These are phyloP conservation scores for Mucor saturninus DNA, from an alignment of 371 early-diverging fungal genomes.

Conservation along the genomic window DNA sequence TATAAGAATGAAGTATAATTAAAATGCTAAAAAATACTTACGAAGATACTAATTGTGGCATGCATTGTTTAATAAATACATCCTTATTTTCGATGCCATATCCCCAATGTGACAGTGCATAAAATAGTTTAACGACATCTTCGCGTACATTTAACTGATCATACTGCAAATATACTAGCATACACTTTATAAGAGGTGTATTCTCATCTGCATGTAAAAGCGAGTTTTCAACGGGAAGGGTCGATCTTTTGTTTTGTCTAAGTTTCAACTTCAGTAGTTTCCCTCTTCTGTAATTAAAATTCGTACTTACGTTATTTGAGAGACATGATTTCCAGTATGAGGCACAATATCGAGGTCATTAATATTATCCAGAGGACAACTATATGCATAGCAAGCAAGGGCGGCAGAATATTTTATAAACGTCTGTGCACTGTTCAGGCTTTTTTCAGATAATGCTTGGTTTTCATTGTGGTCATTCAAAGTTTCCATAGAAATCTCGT, in stretches of 20 bases:
- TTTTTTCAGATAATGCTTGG: slow-evolving; percentile 27
- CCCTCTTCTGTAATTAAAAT: not conserved
- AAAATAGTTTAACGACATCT: slow-evolving; percentile 48
- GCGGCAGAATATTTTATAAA: slow-evolving; percentile 49
- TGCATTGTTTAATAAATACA: slow-evolving; percentile 39
- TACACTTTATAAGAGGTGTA: slow-evolving; percentile 39
- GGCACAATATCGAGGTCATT: slow-evolving; percentile 48
- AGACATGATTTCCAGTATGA: slow-evolving; percentile 34
- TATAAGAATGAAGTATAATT: not conserved
- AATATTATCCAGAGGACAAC: slow-evolving; percentile 45
- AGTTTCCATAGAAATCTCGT: slow-evolving; percentile 37
- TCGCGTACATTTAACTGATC: slow-evolving; percentile 44
- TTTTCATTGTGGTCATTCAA: slow-evolving; percentile 27
- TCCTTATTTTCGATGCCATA: slow-evolving; percentile 39
- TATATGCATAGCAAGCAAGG: slow-evolving; percentile 44
- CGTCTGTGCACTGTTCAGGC: slow-evolving; percentile 30
- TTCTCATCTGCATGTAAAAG: slow-evolving; percentile 35
- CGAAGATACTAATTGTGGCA: slow-evolving; percentile 44
- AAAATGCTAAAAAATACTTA: slow-evolving; percentile 27
- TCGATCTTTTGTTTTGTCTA: slow-evolving; percentile 39
- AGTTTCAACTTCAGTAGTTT: not conserved
- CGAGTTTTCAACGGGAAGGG: slow-evolving; percentile 30
- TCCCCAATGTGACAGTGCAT: slow-evolving; percentile 48
- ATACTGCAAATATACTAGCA: slow-evolving; percentile 40
- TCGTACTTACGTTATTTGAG: slow-evolving; percentile 37